Base-by-base conservation (phyloP, 192 early-diverging fungal species). In the Linnemannia elongata region DNA sequence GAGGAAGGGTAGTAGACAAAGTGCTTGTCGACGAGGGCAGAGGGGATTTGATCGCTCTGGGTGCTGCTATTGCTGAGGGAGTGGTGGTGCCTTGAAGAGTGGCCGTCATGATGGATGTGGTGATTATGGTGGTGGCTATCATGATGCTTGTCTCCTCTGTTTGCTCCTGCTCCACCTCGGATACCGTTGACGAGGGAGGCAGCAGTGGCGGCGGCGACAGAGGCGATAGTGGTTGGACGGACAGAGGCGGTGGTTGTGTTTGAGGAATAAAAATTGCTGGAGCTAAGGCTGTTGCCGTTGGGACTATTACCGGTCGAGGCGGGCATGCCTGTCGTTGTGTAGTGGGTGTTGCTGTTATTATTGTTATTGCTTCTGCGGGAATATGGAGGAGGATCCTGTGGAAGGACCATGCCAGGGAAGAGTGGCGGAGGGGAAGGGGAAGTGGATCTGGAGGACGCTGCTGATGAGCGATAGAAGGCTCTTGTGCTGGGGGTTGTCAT, bases 401-500 rank as follows among this genome's bases (percentile, higher is more conserved):
- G 85, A 73, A 36, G 79, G 79, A 87, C 80, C 85, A 87, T 87
- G 44, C 79, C 79, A 30, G 85, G 85, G 68, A 87, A 87, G 76
- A 81, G 78, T 17, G 85, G 85, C 22, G 85, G 85, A 49, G 85
- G 85, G 2, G 85, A 87, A 6, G 85, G 85, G 6, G 85, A 87
- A 17, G 85, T 87, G 27, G 85, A 87, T 78, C 85, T 75, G 33
- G 85, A 87, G n/a, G 85, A 87, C 85, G 79, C 85, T 81, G 76
- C 85, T 30, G 85, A 87, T 75, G 85, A 87, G 85, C 85, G 85
- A 78, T 81, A 87, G 76, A 87, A 81, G 20, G 54, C 55, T 75
- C 80, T 66, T 66, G 60, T 66, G 75, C 75, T 75, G n/a, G 85
- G n/a, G n/a, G 83, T 77, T 72, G 79, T 81, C 85, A 87, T 87